phyloP scores from a whole-genome alignment of 192 early-diverging fungal genomes.

The Backusella mclennaniae region DNA sequence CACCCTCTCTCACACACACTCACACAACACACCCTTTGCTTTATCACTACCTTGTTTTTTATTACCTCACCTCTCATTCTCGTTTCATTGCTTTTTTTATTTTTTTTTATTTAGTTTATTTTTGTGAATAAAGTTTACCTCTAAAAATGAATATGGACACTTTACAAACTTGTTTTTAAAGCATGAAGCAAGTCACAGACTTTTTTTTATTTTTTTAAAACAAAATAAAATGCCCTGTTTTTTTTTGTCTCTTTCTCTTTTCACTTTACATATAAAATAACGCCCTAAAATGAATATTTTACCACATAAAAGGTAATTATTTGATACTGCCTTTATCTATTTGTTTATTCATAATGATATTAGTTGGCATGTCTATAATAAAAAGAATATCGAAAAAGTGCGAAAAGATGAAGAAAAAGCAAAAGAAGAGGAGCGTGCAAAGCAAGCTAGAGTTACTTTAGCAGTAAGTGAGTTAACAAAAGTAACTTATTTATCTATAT shows the following conservation, averaged over 20 bases:
- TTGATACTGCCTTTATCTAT: background rate
- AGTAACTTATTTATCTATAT: background rate
- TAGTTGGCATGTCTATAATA: constrained; percentile 78
- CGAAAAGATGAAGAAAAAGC: constrained; percentile 68
- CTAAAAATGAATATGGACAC: background rate
- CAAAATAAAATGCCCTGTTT: background rate
- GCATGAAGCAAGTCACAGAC: background rate
- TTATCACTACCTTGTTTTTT: background rate
- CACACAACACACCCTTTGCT: background rate
- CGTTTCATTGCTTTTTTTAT: background rate
- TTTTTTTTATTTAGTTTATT: background rate
- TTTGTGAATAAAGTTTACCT: background rate
- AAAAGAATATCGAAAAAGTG: constrained; percentile 68
- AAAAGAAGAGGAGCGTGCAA: constrained; percentile 51
- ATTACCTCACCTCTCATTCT: background rate
- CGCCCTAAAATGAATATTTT: constrained; percentile 55
- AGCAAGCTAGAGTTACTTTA: constrained; percentile 41
- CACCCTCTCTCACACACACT: background rate
- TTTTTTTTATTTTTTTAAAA: no score
- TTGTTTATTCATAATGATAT: background rate
- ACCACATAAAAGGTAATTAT: constrained; percentile 60
- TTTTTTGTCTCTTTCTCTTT: background rate
- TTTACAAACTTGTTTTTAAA: no score
- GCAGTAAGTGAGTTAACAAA: constrained; percentile 52
- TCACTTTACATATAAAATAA: background rate